A percentile compares a stretch with the other conserved stretches of the same genome.
phyloP scores from a whole-genome alignment of 192 early-diverging fungal species.

The Spizellomyces sp. region DNA sequence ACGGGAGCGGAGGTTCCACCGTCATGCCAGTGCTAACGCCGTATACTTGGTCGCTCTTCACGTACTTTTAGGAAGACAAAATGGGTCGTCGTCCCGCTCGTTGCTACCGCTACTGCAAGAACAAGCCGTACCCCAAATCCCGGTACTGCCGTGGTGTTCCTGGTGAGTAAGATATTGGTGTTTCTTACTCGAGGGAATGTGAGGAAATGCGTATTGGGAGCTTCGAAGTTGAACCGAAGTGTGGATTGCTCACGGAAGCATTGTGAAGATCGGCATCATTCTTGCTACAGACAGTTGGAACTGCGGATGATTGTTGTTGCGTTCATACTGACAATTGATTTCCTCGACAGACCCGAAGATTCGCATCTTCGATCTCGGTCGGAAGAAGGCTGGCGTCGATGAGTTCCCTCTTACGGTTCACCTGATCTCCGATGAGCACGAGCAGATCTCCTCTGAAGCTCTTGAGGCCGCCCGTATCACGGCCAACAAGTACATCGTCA shows the following conservation, averaged over 20 bases:
- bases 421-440: slow-evolving; percentile 94
- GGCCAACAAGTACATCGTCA: slow-evolving; percentile 98
- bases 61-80: slow-evolving; percentile 11
- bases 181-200: neutral
- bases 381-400: slow-evolving; percentile 96
- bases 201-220: neutral
- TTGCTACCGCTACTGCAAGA: slow-evolving; percentile 98
- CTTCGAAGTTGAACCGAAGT: neutral
- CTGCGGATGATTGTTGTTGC: no score
- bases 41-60: no score
- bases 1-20: no score
- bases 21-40: no score
- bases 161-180: slow-evolving; percentile 40
- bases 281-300: no score
- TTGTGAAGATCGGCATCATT: neutral
- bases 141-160: slow-evolving; percentile 99
- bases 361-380: slow-evolving; percentile 94
- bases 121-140: slow-evolving; percentile 99
- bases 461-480: slow-evolving; percentile 98
- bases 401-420: slow-evolving; percentile 98
- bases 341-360: slow-evolving; percentile 88
- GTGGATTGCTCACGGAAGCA: neutral
- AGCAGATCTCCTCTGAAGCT: slow-evolving; percentile 98
- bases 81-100: slow-evolving; percentile 99
- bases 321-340: neutral